Evolutionary conservation across 2,329 filamentous ascomycete genomes (phyloP).

Genomic region (Lojkania enalia): DNA sequence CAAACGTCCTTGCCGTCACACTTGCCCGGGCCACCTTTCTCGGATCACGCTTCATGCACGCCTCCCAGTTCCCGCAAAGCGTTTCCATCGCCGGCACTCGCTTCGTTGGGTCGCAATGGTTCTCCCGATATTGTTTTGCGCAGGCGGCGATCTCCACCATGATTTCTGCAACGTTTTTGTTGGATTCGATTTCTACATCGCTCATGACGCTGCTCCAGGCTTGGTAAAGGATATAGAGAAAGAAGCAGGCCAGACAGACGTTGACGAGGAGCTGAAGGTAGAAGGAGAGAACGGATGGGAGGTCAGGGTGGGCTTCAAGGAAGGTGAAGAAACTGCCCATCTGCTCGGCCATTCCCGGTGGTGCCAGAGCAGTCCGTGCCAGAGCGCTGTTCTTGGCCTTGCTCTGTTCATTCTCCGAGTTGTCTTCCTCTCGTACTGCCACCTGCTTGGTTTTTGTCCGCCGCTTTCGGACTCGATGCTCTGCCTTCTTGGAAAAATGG

Average conservation of each 20-base stretch:
- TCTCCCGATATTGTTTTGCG: conserved; percentile 71
- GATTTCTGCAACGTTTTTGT: conserved; percentile 69
- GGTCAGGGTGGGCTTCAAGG: conserved; percentile 65
- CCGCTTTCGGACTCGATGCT: conserved; percentile 45
- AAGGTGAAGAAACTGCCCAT: conserved; percentile 61
- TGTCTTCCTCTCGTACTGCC: conserved; percentile 23
- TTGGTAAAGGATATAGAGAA: conserved; percentile 69
- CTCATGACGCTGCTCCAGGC: conserved; percentile 70
- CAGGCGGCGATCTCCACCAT: conserved; percentile 75
- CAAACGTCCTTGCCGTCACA: conserved; percentile 84
- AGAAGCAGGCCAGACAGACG: conserved; percentile 59
- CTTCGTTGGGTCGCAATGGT: conserved; percentile 69
- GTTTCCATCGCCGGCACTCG: conserved; percentile 72
- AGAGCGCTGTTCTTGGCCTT: conserved; percentile 5
- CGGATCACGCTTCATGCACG: conserved; percentile 85
- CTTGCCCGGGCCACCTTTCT: conserved; percentile 75
- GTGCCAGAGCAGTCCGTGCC: conserved; percentile 7
- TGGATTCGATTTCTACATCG: conserved; percentile 74
- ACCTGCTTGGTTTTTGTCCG: conserved; percentile 34
- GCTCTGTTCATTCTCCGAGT: conserved; percentile 28
- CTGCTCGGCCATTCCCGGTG: conserved; percentile 25
- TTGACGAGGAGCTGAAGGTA: conserved; percentile 71
- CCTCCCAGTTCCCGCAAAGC: conserved; percentile 78
- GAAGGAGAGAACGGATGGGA: conserved; percentile 67
- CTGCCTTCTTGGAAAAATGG: conserved; percentile 42